Evolutionary conservation across 2,329 filamentous ascomycete genomes (phyloP), one percentile per base, ranked within the genome.

Genomic region (Escovopsis sp.): DNA sequence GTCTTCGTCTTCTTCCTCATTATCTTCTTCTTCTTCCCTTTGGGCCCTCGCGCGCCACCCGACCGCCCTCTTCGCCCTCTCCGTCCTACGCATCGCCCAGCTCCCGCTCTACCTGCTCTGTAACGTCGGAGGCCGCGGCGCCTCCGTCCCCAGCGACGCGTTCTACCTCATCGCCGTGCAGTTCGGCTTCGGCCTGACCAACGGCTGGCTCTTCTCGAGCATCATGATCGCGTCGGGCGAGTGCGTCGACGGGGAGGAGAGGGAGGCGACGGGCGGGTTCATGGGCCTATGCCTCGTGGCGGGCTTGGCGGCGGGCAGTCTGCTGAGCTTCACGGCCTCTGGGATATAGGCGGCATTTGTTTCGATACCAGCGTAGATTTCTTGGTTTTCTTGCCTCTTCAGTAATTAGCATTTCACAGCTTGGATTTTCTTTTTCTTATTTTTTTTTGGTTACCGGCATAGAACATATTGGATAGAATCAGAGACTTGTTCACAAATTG

Each of bases 201-300:
- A 89, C 56, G 91, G 91, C 1, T 96, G 83, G 70, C 61, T 98
- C 12, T 82, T 84, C 27, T 85, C 83, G 43, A 82, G 74, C 50
- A 86, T 83, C 59, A 96, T 98, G 88, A 94, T 96, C 76, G 82
- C 82, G 1, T 81, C 87, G 1, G 76, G 74, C 0, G 77, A 84
- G 50, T 89, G 79, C 74, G 88, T 96, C 1, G 79, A 81, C 4
- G 75, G 81, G 2, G 77, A 80, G 9, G 89, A 98, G 65, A 71
- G 83, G 30, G 87, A 94, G 64, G 88, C 86, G 6, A 80, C 87
- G 0, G 91, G 89, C 37, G 86, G 83, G 1, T 96, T 96, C 58
- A 96, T 98, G 91, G 82, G 84, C 4, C 60, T 95, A 48, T 86
- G 81, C 58, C 73, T 96, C n/a, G 84, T 95, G 14, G 76, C 74